These are phyloP conservation scores for Hyaloraphidium curvatum DNA, from an alignment of 192 early-diverging fungal species.

Conservation along the genomic window DNA sequence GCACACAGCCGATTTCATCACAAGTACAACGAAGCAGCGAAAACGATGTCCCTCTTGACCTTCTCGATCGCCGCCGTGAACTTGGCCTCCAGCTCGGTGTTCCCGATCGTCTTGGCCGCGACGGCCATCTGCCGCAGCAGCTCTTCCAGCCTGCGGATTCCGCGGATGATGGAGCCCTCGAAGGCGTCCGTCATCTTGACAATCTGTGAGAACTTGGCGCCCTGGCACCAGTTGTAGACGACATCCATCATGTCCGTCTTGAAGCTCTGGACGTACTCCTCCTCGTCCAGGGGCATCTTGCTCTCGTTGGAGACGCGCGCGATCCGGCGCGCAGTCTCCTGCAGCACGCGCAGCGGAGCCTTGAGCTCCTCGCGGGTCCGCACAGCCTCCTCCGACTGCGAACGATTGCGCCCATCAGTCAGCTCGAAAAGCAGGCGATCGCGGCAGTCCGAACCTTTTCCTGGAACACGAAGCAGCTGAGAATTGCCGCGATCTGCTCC, in stretches of 20 bases:
- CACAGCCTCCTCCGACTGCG: slow-evolving; percentile 19
- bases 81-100: slow-evolving; percentile 80
- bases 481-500: slow-evolving; percentile 65
- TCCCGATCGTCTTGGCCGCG: slow-evolving; percentile 88
- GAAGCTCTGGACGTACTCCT: slow-evolving; percentile 73
- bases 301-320: slow-evolving; percentile 72
- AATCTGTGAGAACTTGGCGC: slow-evolving; percentile 82
- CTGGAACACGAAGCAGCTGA: slow-evolving; percentile 82
- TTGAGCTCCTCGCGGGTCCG: slow-evolving; percentile 54
- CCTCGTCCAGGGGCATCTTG: slow-evolving; percentile 69
- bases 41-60: slow-evolving; percentile 94
- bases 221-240: slow-evolving; percentile 76
- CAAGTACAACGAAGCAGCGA: slow-evolving; percentile 82
- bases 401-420: background rate
- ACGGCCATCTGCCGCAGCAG: slow-evolving; percentile 69
- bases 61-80: slow-evolving; percentile 56
- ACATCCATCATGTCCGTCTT: slow-evolving; percentile 83
- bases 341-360: slow-evolving; percentile 52
- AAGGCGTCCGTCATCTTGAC: slow-evolving; percentile 87
- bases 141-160: slow-evolving; percentile 77
- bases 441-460: slow-evolving; percentile 29
- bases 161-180: slow-evolving; percentile 84
- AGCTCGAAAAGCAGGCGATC: too few relatives aligned
- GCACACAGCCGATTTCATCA: slow-evolving; percentile 18
- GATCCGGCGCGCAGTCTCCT: slow-evolving; percentile 67